Percentiles rank a stretch among this genome's conserved stretches.
Conservation (phyloP, 768 basidiomycete genomes). For the Amanita subjunquillea region DNA sequence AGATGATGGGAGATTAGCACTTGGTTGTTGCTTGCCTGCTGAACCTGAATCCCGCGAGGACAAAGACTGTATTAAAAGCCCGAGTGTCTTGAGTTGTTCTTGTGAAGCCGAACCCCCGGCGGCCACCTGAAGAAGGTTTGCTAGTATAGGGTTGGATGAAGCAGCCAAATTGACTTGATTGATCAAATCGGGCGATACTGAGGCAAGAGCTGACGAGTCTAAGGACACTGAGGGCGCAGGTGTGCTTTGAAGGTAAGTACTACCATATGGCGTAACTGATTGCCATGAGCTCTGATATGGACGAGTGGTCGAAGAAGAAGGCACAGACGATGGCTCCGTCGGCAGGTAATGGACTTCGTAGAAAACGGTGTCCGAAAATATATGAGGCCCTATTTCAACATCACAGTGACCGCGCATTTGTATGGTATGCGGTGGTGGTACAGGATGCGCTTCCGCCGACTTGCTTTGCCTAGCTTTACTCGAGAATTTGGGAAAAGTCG, state of each 20-base stretch:
- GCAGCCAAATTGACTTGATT: conserved; percentile 60
- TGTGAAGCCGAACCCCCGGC: conserved; percentile 50
- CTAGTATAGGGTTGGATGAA: conserved; percentile 54
- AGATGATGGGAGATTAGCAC: conserved; percentile 7
- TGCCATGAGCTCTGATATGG: conserved; percentile 2
- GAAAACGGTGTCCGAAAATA: conserved; percentile 55
- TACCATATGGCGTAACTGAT: conserved; percentile 5
- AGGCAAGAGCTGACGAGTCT: conserved; percentile 32
- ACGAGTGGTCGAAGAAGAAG: background rate
- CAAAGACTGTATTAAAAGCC: conserved; percentile 63
- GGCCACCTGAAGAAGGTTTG: conserved; percentile 54
- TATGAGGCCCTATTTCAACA: conserved; percentile 67
- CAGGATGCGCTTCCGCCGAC: conserved; percentile 24
- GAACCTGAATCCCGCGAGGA: conserved; percentile 22
- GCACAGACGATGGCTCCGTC: conserved; percentile 11
- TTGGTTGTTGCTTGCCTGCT: conserved; percentile 7
- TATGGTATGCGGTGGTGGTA: conserved; percentile 58
- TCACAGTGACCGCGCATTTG: conserved; percentile 59
- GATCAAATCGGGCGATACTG: conserved; percentile 48
- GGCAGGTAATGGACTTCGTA: conserved; percentile 67
- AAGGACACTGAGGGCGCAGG: conserved; percentile 17
- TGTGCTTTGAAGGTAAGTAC: conserved; percentile 8
- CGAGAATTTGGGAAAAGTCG: conserved; percentile 64
- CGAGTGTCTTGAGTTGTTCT: conserved; percentile 59
- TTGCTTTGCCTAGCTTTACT: conserved; percentile 52